Base-by-base conservation (phyloP, 2,329 filamentous ascomycete genomes). In the Alternaria gaisen region DNA sequence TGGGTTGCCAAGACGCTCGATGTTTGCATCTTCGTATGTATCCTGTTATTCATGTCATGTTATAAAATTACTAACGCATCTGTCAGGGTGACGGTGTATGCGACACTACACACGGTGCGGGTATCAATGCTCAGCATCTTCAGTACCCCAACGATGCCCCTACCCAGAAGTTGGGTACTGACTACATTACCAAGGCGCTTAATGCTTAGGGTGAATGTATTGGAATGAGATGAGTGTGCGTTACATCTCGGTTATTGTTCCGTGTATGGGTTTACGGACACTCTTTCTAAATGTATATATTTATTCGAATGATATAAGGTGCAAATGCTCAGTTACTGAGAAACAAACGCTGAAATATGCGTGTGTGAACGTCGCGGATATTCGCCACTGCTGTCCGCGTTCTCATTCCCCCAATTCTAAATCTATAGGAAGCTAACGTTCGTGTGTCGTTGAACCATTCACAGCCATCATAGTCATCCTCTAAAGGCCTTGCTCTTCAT, bases 1-100 rank as follows among this genome's bases (percentile, higher is more conserved):
- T 79, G 77, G 77, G 56, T 76, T 1, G 50, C 60, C 26, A 79
- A 78, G 72, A 79, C 76, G 6, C 51, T 74, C 51, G 77, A 80
- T 64, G 77, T 79, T 8, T 80, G 77, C 58, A 74, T 72, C 34
- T 72, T 57, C 52, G 72, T 77, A 64, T 68, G 73, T 42, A 38
- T 38, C 14, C 32, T 16, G 32, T 16, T 36, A 14, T 26, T 26
- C 24, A 36, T 36, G 14, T 16, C 14, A 12, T 36, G 32, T 12
- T 36, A 16, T 5, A 16, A 7, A 0, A 16, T 38, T 38, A 44
- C 53, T 55, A 22, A 53, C 7, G 6, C n/a, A 24, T 9, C 16
- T 28, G 18, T 3, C 32, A 77, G 72, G 76, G 75, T 16, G 77
- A 79, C 61, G 75, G 74, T 32, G 74, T 79, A 7, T 79, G 77